A percentile compares a stretch with the other conserved stretches of the same genome.
Conservation (phyloP, 2,329 filamentous ascomycete genomes). For the Alternaria viburni region DNA sequence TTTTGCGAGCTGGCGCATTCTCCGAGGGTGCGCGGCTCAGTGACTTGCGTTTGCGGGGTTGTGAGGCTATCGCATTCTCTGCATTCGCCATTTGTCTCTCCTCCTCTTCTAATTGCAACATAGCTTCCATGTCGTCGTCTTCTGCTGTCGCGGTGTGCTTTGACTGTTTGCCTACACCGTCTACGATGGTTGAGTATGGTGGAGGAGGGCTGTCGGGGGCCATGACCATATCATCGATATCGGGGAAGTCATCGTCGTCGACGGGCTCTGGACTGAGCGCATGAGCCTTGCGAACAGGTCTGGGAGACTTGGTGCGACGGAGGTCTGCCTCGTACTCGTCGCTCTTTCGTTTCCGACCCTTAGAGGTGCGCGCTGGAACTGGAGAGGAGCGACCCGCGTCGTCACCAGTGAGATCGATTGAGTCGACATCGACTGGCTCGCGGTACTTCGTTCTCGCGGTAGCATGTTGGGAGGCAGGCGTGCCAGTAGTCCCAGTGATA, state of each 20-base stretch:
- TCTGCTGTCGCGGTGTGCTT: not conserved
- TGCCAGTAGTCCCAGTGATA: conserved; percentile 8
- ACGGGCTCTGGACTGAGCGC: conserved; percentile 19
- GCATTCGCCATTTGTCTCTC: conserved; percentile 13
- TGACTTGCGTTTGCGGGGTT: conserved; percentile 39
- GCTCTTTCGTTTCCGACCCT: conserved; percentile 54
- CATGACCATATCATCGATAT: conserved; percentile 47
- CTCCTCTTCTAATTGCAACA: conserved; percentile 21
- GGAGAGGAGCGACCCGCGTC: conserved; percentile 26
- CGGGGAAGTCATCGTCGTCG: conserved; percentile 43
- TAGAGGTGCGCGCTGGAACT: conserved; percentile 18
- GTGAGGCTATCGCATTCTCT: conserved; percentile 9
- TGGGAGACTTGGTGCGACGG: conserved; percentile 21
- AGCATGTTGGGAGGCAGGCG: conserved; percentile 9
- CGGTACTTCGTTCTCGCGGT: conserved; percentile 11
- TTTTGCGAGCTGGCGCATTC: conserved; percentile 35
- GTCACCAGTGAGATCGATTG: conserved; percentile 47
- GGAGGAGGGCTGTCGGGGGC: conserved; percentile 39
- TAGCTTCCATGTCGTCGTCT: conserved; percentile 19
- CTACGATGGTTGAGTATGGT: conserved; percentile 54
- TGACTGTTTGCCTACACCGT: not conserved
- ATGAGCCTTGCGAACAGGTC: conserved; percentile 16
- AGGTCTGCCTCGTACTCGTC: conserved; percentile 49
- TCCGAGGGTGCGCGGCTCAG: conserved; percentile 38
- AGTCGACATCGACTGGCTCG: conserved; percentile 33